phyloP scores from a whole-genome alignment of 768 basidiomycete species.

The Collybia sp. region DNA sequence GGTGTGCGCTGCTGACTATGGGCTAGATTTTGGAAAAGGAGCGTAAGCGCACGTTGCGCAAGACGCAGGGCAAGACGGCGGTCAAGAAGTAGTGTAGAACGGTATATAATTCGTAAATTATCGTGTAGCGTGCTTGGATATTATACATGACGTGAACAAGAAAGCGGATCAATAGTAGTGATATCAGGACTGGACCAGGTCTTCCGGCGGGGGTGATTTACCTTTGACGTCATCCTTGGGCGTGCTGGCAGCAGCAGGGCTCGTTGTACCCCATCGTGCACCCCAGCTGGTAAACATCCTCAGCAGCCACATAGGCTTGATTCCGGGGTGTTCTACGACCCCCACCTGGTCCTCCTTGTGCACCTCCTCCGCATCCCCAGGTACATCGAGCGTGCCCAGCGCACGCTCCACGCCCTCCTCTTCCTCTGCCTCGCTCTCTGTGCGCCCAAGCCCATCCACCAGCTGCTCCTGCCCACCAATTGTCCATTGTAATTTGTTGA shows the following conservation, averaged over 20 bases:
- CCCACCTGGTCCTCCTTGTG: constrained; percentile 42
- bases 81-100: constrained; percentile 39
- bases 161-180: background rate
- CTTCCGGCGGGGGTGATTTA: too few relatives aligned
- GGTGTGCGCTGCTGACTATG: constrained; percentile 1
- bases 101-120: background rate
- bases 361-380: constrained; percentile 18
- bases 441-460: constrained; percentile 66
- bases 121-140: background rate
- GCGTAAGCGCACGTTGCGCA: constrained; percentile 65
- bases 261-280: constrained; percentile 48
- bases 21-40: constrained; percentile 66
- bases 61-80: constrained; percentile 59
- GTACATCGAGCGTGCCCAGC: constrained; percentile 13
- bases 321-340: constrained; percentile 50
- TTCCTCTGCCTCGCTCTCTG: constrained; percentile 75
- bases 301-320: constrained; percentile 75
- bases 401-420: constrained; percentile 36
- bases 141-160: constrained; percentile 1
- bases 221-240: constrained; percentile 5
- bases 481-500: constrained; percentile 67
- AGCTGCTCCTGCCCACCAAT: constrained; percentile 56
- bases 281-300: constrained; percentile 78
- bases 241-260: constrained; percentile 2
- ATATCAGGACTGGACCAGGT: background rate